A percentile compares a stretch with the other conserved stretches of the same genome.
These are phyloP conservation scores for Gymnopilus dilepis DNA, from an alignment of 768 basidiomycete species.

Conservation along the genomic window DNA sequence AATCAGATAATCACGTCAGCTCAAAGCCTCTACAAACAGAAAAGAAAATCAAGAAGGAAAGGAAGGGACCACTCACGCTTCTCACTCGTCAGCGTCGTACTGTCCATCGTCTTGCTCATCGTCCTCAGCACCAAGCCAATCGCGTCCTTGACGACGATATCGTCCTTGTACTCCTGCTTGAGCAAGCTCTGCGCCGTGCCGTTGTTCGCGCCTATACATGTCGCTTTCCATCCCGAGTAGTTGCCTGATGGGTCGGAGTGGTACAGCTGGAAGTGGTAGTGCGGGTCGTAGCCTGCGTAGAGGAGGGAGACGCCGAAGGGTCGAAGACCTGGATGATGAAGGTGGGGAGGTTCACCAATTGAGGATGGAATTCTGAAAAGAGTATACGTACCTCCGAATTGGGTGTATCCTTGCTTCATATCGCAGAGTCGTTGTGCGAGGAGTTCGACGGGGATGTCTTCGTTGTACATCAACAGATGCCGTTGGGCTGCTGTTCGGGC, in stretches of 20 bases:
- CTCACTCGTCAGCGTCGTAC: constrained; percentile 94
- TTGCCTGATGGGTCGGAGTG: constrained; percentile 98
- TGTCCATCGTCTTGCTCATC: constrained; percentile 99
- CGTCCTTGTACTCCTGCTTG: constrained; percentile 99
- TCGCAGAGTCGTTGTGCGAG: constrained; percentile 94
- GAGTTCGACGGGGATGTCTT: constrained; percentile 97
- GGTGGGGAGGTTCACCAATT: not conserved
- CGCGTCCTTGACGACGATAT: constrained; percentile 88
- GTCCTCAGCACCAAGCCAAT: constrained; percentile 90
- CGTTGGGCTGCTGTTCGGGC: constrained; percentile 89
- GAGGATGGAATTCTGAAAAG: not conserved
- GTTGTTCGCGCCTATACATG: constrained; percentile 98
- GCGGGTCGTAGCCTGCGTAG: constrained; percentile 96
- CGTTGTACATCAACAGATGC: constrained; percentile 90
- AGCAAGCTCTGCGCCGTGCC: constrained; percentile 93
- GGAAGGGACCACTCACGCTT: constrained; percentile 75
- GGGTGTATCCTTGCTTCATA: constrained; percentile 98
- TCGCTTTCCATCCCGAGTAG: constrained; percentile 98
- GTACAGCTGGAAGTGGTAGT: constrained; percentile 96
- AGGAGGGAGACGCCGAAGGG: constrained; percentile 98
- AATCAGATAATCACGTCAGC: constrained; percentile 3
- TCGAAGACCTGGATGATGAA: constrained; percentile 68
- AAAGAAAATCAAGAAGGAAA: too few relatives aligned
- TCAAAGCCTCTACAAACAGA: constrained; percentile 8
- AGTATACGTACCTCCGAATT: constrained; percentile 78